Evolutionary conservation across 805 yeast genomes (phyloP).

Genomic region (Pichia rugopelliculosa): DNA sequence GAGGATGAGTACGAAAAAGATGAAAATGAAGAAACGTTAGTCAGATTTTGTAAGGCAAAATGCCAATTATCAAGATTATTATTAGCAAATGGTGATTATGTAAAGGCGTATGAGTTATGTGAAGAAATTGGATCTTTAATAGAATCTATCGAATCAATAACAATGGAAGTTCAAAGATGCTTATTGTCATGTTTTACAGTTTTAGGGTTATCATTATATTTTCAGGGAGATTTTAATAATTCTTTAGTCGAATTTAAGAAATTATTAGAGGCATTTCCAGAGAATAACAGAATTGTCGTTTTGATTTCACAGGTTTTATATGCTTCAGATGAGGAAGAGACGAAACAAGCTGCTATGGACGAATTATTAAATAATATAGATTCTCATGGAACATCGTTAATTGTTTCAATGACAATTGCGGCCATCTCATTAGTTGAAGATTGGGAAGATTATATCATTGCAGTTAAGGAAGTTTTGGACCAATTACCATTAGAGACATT

Average conservation of each 20-base stretch:
- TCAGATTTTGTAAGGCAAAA: conserved; percentile 51
- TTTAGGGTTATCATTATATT: conserved; percentile 66
- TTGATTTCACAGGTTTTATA: conserved; percentile 73
- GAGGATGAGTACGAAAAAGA: conserved; percentile 15
- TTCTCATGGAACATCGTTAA: conserved; percentile 55
- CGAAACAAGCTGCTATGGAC: conserved; percentile 77
- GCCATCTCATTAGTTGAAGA: conserved; percentile 67
- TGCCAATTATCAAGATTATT: conserved; percentile 66
- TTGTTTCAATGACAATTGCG: conserved; percentile 68
- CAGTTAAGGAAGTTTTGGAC: conserved; percentile 60
- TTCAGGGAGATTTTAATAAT: conserved; percentile 50
- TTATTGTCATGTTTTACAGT: conserved; percentile 57
- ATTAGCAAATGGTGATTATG: conserved; percentile 52
- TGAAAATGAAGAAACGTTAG: conserved; percentile 27
- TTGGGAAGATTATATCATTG: conserved; percentile 46
- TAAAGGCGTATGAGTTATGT: conserved; percentile 53
- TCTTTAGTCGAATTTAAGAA: conserved; percentile 62
- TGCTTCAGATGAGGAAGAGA: conserved; percentile 67
- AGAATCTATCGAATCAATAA: conserved; percentile 32
- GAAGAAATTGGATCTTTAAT: conserved; percentile 46
- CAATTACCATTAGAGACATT: conserved; percentile 38
- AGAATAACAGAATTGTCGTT: conserved; percentile 59
- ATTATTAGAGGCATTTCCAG: conserved; percentile 50
- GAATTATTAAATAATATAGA: conserved; percentile 66
- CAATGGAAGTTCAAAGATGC: conserved; percentile 26